Evolutionary conservation across 805 yeast species (phyloP), one percentile per base, ranked within the genome.

Genomic region (Barnettozyma wickerhamii): DNA sequence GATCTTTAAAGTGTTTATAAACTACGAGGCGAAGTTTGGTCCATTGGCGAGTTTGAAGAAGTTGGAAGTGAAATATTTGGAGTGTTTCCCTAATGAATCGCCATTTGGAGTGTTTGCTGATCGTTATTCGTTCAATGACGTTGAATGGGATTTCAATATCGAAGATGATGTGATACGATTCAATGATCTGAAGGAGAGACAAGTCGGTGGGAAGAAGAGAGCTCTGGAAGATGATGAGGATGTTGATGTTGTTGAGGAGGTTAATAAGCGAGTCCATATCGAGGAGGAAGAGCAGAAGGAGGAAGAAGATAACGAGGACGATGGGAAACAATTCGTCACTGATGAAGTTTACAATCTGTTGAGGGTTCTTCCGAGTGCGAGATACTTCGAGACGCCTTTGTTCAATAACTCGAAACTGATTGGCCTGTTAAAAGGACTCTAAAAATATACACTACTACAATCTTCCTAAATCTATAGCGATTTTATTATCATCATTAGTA

Each of bases 1-100:
- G 30, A 64, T 84, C 29, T 79, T 72, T 51, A 75, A 75, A 40
- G 65, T 71, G 33, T 85, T 83, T 62, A 72, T 85, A 35, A 66
- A 72, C 37, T 82, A 81, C 56, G 95, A 90, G 47, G 69, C 83
- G 2, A 73, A 72, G 40, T 80, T 75, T 55, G 86, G 91, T 27
- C 89, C 83, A 49, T 61, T 85, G 18, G 73, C 75, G 33, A 82
- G 85, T 12, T 79, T 89, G 6, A 65, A 72, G 35, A 71, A 76
- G 37, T 70, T 91, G 34, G 89, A 85, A 47, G 70, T 68, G 41
- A 73, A 95, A 46, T 89, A 73, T 59, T 64, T 71, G 24, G 80
- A 77, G 45, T 62, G 72, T 27, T 89, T 86, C 59, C 85, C 90
- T 0, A 74, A 77, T 5, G 81, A 75, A n/a, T 52, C 59, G 14